Conservation (phyloP, 768 basidiomycete genomes). For the Leccinum subgranulosum region DNA sequence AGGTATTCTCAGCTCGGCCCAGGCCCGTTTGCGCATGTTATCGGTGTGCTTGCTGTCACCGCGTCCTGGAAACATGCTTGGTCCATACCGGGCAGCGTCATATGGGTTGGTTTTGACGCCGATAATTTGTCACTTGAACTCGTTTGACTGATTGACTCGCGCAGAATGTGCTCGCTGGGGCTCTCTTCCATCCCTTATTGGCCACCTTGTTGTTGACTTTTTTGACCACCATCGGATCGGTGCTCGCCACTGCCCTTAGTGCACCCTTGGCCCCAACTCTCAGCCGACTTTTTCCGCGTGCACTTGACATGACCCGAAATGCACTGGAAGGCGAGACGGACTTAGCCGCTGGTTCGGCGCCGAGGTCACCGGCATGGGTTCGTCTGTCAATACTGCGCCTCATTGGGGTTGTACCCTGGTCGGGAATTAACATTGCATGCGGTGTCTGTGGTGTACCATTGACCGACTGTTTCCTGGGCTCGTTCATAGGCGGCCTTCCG, state of each 20-base stretch:
- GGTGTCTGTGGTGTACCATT: constrained; percentile 84
- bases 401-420: constrained; percentile 94
- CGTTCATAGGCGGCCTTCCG: constrained; percentile 80
- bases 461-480: constrained; percentile 71
- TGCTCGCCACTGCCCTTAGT: constrained; percentile 75
- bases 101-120: constrained; percentile 59
- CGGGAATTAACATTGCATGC: constrained; percentile 94
- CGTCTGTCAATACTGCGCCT: constrained; percentile 84
- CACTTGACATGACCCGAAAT: constrained; percentile 78
- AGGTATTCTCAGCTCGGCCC: constrained; percentile 72
- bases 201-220: constrained; percentile 80
- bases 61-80: constrained; percentile 97
- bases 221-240: constrained; percentile 85
- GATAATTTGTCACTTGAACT: not conserved
- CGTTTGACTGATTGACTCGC: constrained; percentile 16
- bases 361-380: constrained; percentile 63
- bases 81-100: constrained; percentile 92
- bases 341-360: constrained; percentile 33
- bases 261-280: constrained; percentile 84
- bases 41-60: constrained; percentile 77
- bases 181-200: constrained; percentile 76
- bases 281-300: constrained; percentile 76
- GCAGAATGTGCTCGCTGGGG: constrained; percentile 88
- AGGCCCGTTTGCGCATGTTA: constrained; percentile 66
- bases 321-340: constrained; percentile 71